Percentiles rank a stretch among this genome's conserved stretches.
Evolutionary conservation across 2,329 filamentous ascomycete species (phyloP).

Genomic region (Exophiala aquamarina): DNA sequence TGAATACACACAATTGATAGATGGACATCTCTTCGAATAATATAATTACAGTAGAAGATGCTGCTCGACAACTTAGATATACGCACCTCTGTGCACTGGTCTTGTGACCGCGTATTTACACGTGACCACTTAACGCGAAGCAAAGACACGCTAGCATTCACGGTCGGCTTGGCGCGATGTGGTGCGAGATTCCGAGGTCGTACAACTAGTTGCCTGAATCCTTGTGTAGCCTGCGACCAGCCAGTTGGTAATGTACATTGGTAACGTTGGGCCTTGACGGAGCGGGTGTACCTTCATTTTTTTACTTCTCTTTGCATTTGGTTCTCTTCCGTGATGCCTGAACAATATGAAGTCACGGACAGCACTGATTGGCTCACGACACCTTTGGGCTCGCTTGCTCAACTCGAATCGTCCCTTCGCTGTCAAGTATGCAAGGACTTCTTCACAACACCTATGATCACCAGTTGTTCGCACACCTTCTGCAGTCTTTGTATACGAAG

Average conservation of each 20-base stretch:
- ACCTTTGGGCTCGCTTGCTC: constrained; percentile 43
- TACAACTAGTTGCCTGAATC: too few species aligned
- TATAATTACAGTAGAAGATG: too few species aligned
- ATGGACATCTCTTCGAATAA: too few species aligned
- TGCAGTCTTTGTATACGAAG: constrained; percentile 94
- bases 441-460: constrained; percentile 91
- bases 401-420: constrained; percentile 77
- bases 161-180: background rate
- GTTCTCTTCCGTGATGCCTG: constrained; percentile 15
- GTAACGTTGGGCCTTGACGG: too few species aligned
- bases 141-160: too few species aligned
- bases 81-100: too few species aligned
- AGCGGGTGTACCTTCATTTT: background rate
- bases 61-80: too few species aligned
- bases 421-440: constrained; percentile 99
- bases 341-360: constrained; percentile 33
- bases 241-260: too few species aligned
- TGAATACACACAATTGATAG: constrained; percentile 28
- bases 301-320: background rate
- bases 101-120: too few species aligned
- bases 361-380: constrained; percentile 51
- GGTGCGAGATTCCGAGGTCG: background rate
- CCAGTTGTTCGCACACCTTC: constrained; percentile 91
- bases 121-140: too few species aligned
- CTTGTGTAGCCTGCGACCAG: too few species aligned